Evolutionary conservation across 768 basidiomycete species (phyloP).

Genomic region (Tulasnella calospora): DNA sequence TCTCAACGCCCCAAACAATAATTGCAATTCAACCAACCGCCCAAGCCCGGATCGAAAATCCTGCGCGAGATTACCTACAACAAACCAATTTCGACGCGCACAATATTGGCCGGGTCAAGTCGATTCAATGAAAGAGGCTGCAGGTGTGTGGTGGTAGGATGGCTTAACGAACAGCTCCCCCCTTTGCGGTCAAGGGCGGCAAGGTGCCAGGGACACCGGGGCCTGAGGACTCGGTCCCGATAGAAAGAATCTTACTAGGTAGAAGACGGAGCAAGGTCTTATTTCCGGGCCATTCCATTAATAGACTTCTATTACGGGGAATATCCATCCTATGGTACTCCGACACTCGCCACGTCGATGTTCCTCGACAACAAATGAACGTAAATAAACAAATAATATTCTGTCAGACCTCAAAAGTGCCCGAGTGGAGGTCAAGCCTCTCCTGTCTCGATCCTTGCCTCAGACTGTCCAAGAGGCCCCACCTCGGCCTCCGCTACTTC

Average conservation of each 20-base stretch:
- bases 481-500: not conserved
- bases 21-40: not conserved
- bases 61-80: not conserved
- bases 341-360: not conserved
- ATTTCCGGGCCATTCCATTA: not conserved
- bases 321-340: slow-evolving; percentile 2
- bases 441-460: not conserved
- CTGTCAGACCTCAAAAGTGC: not conserved
- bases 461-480: not conserved
- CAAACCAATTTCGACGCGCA: not conserved
- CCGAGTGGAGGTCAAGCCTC: not conserved
- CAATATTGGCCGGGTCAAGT: not conserved
- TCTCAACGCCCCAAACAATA: not conserved
- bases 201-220: not conserved
- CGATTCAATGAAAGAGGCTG: not conserved
- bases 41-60: not conserved
- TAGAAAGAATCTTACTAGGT: not conserved
- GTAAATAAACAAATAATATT: not conserved
- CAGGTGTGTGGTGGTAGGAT: not conserved
- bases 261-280: not conserved
- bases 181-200: not conserved
- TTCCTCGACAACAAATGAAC: not conserved
- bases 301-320: not conserved
- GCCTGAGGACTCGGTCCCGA: not conserved
- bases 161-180: not conserved